Conservation (phyloP, 2,329 filamentous ascomycete genomes). For the Colletotrichum tamarilloi region DNA sequence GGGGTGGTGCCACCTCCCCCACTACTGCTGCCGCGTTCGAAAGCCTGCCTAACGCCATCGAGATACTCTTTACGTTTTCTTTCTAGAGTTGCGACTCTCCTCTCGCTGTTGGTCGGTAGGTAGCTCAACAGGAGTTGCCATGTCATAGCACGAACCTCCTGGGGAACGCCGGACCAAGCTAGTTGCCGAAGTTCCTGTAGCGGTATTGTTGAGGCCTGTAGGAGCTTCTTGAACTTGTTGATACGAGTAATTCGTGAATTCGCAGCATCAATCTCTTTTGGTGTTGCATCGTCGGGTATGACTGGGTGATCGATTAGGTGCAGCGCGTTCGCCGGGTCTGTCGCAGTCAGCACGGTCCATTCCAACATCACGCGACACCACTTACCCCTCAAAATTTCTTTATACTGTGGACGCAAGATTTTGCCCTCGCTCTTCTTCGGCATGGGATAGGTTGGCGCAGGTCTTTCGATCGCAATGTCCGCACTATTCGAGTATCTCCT, state of each 20-base stretch:
- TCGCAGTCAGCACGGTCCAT: slow-evolving; percentile 33
- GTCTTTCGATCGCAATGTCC: slow-evolving; percentile 93
- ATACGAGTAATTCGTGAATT: slow-evolving; percentile 91
- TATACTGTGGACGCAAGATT: slow-evolving; percentile 96
- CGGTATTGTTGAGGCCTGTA: slow-evolving; percentile 91
- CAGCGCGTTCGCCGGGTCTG: slow-evolving; percentile 89
- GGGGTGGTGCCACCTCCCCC: slow-evolving; percentile 51
- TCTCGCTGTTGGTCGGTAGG: slow-evolving; percentile 94
- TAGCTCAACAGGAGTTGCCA: slow-evolving; percentile 97
- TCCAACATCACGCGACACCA: neutral
- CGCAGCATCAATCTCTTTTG: slow-evolving; percentile 87
- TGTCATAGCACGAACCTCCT: slow-evolving; percentile 98
- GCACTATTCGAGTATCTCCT: slow-evolving; percentile 84
- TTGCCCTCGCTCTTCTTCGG: slow-evolving; percentile 93
- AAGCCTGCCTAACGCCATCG: slow-evolving; percentile 84
- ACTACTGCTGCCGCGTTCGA: slow-evolving; percentile 65
- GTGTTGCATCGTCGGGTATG: slow-evolving; percentile 76
- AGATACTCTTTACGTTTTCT: slow-evolving; percentile 96
- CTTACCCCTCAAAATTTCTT: slow-evolving; percentile 85
- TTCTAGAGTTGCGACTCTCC: slow-evolving; percentile 89
- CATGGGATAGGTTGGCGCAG: slow-evolving; percentile 84
- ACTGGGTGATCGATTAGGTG: slow-evolving; percentile 92
- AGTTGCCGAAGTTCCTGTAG: slow-evolving; percentile 84
- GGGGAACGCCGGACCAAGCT: slow-evolving; percentile 94
- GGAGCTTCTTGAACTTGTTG: slow-evolving; percentile 97